Conservation (phyloP, 2,329 filamentous ascomycete species). For the Neodidymelliopsis sp. region DNA sequence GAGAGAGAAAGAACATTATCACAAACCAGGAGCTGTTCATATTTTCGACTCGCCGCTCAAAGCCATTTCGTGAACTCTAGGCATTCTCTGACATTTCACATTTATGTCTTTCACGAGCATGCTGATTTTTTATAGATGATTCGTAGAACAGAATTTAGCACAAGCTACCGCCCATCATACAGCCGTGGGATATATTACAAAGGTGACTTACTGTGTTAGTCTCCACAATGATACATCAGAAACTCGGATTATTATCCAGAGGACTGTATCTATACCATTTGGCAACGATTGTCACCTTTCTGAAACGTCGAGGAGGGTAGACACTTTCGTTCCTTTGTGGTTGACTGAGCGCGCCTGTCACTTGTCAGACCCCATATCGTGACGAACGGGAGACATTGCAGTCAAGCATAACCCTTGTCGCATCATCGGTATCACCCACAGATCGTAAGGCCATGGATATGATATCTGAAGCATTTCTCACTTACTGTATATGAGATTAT, state of each 20-base stretch:
- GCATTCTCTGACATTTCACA: too few relatives aligned
- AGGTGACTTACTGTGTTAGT: constrained; percentile 46
- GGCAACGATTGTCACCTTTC: constrained; percentile 19
- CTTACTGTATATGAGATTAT: constrained; percentile 30
- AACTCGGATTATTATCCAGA: constrained; percentile 41
- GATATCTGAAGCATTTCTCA: constrained; percentile 32
- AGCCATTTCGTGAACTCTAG: too few relatives aligned
- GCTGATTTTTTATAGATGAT: background rate
- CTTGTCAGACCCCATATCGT: constrained; percentile 31
- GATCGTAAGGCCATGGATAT: constrained; percentile 41
- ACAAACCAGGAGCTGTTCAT: too few relatives aligned
- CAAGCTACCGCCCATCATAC: background rate
- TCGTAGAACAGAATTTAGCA: background rate
- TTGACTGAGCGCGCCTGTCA: constrained; percentile 35
- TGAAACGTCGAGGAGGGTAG: constrained; percentile 36
- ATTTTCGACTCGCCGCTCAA: too few relatives aligned
- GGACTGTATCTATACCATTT: constrained; percentile 6
- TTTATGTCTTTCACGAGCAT: background rate
- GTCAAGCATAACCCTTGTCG: constrained; percentile 25
- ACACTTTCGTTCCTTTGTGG: constrained; percentile 46
- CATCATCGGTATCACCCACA: constrained; percentile 21
- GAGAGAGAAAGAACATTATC: too few relatives aligned
- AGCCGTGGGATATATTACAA: constrained; percentile 29
- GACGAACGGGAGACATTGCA: constrained; percentile 30
- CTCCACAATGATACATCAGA: constrained; percentile 43